Conservation (phyloP, 192 early-diverging fungal species). For the Mortierella alpina region DNA sequence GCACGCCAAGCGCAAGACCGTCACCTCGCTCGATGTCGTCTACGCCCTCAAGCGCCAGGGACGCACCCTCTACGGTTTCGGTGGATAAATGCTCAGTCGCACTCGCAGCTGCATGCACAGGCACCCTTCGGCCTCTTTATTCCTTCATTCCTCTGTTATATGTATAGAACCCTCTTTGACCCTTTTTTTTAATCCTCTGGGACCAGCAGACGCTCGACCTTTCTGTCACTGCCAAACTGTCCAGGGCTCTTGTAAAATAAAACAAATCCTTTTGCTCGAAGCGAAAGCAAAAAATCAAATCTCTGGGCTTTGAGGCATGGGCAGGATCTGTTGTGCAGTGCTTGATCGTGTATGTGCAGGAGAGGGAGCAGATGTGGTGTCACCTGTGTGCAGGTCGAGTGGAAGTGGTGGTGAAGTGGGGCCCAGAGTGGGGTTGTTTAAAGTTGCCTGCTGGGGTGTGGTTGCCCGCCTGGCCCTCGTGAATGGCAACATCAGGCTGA, state of each 20-base stretch:
- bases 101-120: not conserved
- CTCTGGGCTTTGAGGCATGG: not conserved
- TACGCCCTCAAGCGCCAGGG: conserved; percentile 98
- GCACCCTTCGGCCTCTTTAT: not conserved
- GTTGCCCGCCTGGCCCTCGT: too few species aligned
- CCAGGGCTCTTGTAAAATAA: conserved; percentile 39
- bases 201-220: conserved; percentile 15
- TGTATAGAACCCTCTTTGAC: conserved; percentile 23
- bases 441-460: too few species aligned
- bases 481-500: not conserved
- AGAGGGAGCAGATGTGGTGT: too few species aligned
- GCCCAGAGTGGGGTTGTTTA: too few species aligned
- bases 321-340: too few species aligned
- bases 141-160: conserved; percentile 5
- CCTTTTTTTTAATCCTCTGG: conserved; percentile 9
- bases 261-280: conserved; percentile 24
- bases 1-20: conserved; percentile 99
- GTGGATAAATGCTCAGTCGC: conserved; percentile 52
- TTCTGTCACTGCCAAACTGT: conserved; percentile 9
- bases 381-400: too few species aligned
- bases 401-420: too few species aligned
- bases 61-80: conserved; percentile 85
- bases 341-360: too few species aligned
- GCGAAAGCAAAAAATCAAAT: conserved; percentile 9
- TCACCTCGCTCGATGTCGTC: conserved; percentile 98